phyloP scores from a whole-genome alignment of 2,329 filamentous ascomycete species.

The Myriosclerotinia duriaeana region DNA sequence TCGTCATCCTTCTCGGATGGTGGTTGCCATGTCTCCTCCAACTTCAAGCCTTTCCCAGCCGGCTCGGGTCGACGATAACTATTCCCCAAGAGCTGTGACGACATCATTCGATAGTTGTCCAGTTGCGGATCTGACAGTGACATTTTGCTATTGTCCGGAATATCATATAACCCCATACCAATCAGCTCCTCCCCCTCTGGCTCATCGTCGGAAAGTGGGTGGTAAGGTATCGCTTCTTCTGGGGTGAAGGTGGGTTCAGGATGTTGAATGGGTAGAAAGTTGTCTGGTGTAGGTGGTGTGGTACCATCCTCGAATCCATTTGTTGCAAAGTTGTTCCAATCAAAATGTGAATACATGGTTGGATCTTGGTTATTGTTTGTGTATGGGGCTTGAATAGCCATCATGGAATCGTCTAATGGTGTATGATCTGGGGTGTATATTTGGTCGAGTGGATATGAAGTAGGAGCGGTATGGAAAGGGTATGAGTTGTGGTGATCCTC shows the following conservation, averaged over 20 bases:
- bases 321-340: slow-evolving; percentile 50
- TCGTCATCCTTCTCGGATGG: slow-evolving; percentile 59
- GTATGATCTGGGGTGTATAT: slow-evolving; percentile 25
- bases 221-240: slow-evolving; percentile 52
- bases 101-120: slow-evolving; percentile 53
- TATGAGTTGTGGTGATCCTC: slow-evolving; percentile 31
- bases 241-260: slow-evolving; percentile 47
- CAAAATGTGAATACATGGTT: slow-evolving; percentile 39
- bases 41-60: slow-evolving; percentile 71
- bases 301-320: slow-evolving; percentile 49
- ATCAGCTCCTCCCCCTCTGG: slow-evolving; percentile 68
- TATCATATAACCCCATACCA: slow-evolving; percentile 80
- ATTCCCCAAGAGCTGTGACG: slow-evolving; percentile 55
- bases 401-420: slow-evolving; percentile 14
- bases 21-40: slow-evolving; percentile 78
- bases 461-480: slow-evolving; percentile 22
- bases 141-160: slow-evolving; percentile 56
- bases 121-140: slow-evolving; percentile 48
- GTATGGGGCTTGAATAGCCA: slow-evolving; percentile 25
- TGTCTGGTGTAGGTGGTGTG: slow-evolving; percentile 60
- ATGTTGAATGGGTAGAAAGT: slow-evolving; percentile 54
- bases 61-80: slow-evolving; percentile 48
- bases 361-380: slow-evolving; percentile 30
- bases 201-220: slow-evolving; percentile 54
- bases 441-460: slow-evolving; percentile 28